These are phyloP conservation scores for Globisporangium camurandrum DNA, from an alignment of 352 stramenopile genomes.

Conservation along the genomic window DNA sequence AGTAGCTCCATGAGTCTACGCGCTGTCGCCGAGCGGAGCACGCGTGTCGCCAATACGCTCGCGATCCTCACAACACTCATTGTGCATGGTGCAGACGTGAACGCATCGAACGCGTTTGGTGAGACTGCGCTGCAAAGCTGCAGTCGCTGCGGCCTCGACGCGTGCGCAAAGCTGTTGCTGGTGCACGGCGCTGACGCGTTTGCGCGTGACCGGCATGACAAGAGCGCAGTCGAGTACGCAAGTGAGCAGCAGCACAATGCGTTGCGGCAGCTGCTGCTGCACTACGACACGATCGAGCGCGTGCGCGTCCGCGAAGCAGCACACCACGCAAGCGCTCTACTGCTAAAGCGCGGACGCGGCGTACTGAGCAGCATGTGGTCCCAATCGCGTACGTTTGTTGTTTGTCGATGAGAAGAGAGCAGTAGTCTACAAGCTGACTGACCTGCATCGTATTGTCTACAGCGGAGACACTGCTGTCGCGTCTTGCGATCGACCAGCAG, in stretches of 20 bases:
- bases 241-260: slow-evolving; percentile 20
- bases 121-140: slow-evolving; percentile 53
- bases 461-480: slow-evolving; percentile 40
- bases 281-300: slow-evolving; percentile 35
- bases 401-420: neutral
- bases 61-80: slow-evolving; percentile 37
- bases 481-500: slow-evolving; percentile 37
- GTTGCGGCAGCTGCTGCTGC: slow-evolving; percentile 33
- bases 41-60: slow-evolving; percentile 26
- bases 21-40: slow-evolving; percentile 17
- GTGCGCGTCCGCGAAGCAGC: slow-evolving; percentile 24
- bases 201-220: slow-evolving; percentile 25
- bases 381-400: slow-evolving; percentile 29
- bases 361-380: slow-evolving; percentile 42
- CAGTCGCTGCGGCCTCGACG: slow-evolving; percentile 38
- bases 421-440: slow-evolving; percentile 2
- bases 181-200: slow-evolving; percentile 24
- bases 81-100: slow-evolving; percentile 25
- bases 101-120: slow-evolving; percentile 60
- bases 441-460: neutral
- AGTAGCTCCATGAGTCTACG: slow-evolving; percentile 22
- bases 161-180: slow-evolving; percentile 52
- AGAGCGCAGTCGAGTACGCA: slow-evolving; percentile 37
- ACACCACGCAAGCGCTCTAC: slow-evolving; percentile 9
- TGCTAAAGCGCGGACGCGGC: slow-evolving; percentile 37